Conservation (phyloP, 164 flowering plant species). For the Vitis labrusca region DNA sequence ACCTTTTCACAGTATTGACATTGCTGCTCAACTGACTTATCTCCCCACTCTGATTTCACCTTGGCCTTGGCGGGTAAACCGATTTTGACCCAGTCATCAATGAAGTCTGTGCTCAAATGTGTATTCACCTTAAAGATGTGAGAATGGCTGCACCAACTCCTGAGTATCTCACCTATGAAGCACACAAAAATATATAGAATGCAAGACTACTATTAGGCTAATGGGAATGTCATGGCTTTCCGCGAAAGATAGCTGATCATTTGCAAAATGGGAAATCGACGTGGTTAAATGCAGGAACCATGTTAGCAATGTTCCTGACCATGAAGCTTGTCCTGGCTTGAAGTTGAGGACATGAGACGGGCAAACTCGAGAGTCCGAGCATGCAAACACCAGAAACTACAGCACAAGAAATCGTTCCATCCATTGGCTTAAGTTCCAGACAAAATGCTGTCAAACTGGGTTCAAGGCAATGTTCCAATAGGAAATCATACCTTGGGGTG, state of each 20-base stretch:
- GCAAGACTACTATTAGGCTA: too few relatives aligned
- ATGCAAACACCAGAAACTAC: slow-evolving; percentile 59
- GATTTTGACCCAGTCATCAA: slow-evolving; percentile 31
- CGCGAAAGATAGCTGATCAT: too few relatives aligned
- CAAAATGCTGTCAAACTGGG: neutral
- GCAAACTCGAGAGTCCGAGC: slow-evolving; percentile 58
- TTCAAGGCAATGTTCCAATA: neutral
- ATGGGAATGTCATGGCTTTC: too few relatives aligned
- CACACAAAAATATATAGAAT: neutral
- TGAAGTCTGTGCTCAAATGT: slow-evolving; percentile 23
- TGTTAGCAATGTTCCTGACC: slow-evolving; percentile 52
- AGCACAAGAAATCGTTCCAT: too few relatives aligned
- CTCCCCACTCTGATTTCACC: slow-evolving; percentile 3
- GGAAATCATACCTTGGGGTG: slow-evolving; percentile 17
- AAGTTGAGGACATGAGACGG: slow-evolving; percentile 49
- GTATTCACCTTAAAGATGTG: slow-evolving; percentile 45
- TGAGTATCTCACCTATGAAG: slow-evolving; percentile 42
- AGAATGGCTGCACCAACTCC: slow-evolving; percentile 67
- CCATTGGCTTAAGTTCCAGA: neutral
- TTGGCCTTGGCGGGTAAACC: slow-evolving; percentile 28
- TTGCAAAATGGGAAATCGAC: slow-evolving; percentile 7
- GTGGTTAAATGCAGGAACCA: slow-evolving; percentile 54
- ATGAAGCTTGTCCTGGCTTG: slow-evolving; percentile 58
- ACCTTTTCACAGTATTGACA: slow-evolving; percentile 27
- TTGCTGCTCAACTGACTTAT: slow-evolving; percentile 1